Evolutionary conservation across 2,329 filamentous ascomycete species (phyloP).

Genomic region (Dendryphion nanum): DNA sequence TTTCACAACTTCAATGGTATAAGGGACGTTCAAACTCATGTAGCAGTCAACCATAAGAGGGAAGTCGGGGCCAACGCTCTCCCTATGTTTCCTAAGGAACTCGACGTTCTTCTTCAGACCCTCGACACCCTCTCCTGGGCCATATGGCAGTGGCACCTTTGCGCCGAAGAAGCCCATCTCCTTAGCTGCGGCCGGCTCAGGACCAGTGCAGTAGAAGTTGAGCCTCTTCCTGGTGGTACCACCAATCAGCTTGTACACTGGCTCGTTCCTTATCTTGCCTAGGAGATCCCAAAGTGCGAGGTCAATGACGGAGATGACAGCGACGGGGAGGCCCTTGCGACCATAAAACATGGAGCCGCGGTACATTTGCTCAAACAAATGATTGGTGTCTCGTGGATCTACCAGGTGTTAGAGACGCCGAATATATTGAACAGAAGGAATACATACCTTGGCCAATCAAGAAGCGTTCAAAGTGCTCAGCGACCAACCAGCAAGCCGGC

Average conservation of each 20-base stretch:
- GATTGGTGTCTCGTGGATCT: conserved; percentile 88
- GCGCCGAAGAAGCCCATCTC: conserved; percentile 86
- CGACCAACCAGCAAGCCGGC: conserved; percentile 89
- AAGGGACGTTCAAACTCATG: conserved; percentile 90
- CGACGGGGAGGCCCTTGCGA: conserved; percentile 84
- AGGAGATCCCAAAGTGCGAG: conserved; percentile 89
- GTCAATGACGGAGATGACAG: conserved; percentile 92
- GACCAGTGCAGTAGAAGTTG: conserved; percentile 93
- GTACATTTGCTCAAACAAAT: conserved; percentile 96
- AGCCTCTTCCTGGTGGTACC: conserved; percentile 81
- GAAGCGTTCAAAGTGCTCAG: conserved; percentile 92
- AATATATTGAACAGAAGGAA: neutral
- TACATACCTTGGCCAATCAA: conserved; percentile 66
- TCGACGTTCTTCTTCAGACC: conserved; percentile 87
- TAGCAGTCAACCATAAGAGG: conserved; percentile 96
- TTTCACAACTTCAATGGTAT: conserved; percentile 88
- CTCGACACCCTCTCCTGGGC: conserved; percentile 78
- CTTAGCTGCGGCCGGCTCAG: conserved; percentile 76
- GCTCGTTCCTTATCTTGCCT: conserved; percentile 87
- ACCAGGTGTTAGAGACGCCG: neutral
- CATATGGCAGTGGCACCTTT: conserved; percentile 87
- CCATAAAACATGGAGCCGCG: conserved; percentile 95
- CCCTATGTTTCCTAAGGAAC: conserved; percentile 80
- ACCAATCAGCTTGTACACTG: conserved; percentile 91
- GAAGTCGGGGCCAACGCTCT: conserved; percentile 83